phyloP scores from a whole-genome alignment of 2,329 filamentous ascomycete genomes.

The Exophiala sideris region DNA sequence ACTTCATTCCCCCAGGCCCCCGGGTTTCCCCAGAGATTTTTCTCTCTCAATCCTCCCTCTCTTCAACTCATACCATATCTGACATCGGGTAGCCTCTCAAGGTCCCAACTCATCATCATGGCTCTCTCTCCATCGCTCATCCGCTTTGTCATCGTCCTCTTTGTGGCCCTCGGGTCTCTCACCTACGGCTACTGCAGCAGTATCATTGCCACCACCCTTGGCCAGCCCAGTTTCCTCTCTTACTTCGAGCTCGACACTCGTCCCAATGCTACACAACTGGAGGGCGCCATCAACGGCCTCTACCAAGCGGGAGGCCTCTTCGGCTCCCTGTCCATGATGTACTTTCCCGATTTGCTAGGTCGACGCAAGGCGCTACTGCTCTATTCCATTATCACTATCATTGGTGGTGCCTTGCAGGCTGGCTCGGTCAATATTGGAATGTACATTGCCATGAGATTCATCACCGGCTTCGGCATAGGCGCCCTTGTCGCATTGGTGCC shows the following conservation, averaged over 20 bases:
- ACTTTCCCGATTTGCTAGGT: conserved; percentile 9
- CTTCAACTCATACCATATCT: background rate
- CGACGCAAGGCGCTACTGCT: conserved; percentile 20
- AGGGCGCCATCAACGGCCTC: conserved; percentile 27
- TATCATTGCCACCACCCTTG: conserved; percentile 43
- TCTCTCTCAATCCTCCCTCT: too few relatives aligned
- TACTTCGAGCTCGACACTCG: conserved; percentile 43
- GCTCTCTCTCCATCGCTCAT: conserved; percentile 6
- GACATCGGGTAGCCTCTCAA: background rate
- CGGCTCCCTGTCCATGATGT: conserved; percentile 39
- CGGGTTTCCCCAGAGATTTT: too few relatives aligned
- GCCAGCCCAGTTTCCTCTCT: conserved; percentile 35
- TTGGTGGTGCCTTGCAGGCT: conserved; percentile 18
- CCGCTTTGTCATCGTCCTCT: conserved; percentile 5
- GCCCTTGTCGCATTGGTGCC: conserved; percentile 15
- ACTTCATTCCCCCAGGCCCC: too few relatives aligned
- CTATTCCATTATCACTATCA: conserved; percentile 26
- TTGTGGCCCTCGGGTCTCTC: conserved; percentile 6
- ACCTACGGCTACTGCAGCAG: conserved; percentile 32
- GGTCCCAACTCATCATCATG: background rate
- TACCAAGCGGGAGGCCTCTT: conserved; percentile 14
- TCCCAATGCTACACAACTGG: conserved; percentile 36
- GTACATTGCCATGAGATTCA: conserved; percentile 15
- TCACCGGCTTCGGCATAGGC: conserved; percentile 14
- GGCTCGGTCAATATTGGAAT: conserved; percentile 15